Evolutionary conservation across 2,329 filamentous ascomycete genomes (phyloP), one percentile per base, ranked within the genome.

Genomic region (Lecanicillium sp.): DNA sequence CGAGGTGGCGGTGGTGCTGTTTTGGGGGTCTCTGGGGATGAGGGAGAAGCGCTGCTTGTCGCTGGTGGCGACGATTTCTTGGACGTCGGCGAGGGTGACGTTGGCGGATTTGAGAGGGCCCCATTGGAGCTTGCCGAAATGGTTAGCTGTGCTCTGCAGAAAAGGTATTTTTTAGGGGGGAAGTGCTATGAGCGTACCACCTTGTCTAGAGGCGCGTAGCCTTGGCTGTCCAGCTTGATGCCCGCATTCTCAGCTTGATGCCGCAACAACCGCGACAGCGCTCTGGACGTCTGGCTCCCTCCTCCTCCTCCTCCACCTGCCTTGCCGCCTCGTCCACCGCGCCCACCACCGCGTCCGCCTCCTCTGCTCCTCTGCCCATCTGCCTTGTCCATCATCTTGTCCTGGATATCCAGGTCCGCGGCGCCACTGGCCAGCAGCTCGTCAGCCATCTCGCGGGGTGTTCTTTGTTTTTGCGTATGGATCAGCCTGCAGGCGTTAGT

Each of bases 21-120:
- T 10, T n/a, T n/a, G n/a, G 10, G 3, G n/a, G n/a, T 8, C 48
- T 40, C 4, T 43, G 5, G 51, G 58, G 45, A 89, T 83, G 60
- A 97, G 74, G 2, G 83, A 79, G 71, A 94, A 98, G 32, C 93
- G 86, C 66, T 96, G 86, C 70, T 98, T 98, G 60, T 91, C 87
- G 61, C 89, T 94, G 41, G 78, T 77, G 12, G 72, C 66, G 11
- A 96, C 90, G 14, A 84, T 76, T 9, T 74, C 64, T 46, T 78
- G 72, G 53, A 98, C 74, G 55, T 96, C 91, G 2, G 74, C 68
- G 49, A 95, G 78, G 0, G 84, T 86, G n/a, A 86, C 78, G 52
- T 86, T 75, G 9, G 95, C 73, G 4, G 78, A 80, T 53, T 78
- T 79, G 47, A 96, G 57, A 8, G 77, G 75, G 1, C 68, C 70